phyloP scores from a whole-genome alignment of 176 grass and related monocot species.

The Aegilops speltoides region DNA sequence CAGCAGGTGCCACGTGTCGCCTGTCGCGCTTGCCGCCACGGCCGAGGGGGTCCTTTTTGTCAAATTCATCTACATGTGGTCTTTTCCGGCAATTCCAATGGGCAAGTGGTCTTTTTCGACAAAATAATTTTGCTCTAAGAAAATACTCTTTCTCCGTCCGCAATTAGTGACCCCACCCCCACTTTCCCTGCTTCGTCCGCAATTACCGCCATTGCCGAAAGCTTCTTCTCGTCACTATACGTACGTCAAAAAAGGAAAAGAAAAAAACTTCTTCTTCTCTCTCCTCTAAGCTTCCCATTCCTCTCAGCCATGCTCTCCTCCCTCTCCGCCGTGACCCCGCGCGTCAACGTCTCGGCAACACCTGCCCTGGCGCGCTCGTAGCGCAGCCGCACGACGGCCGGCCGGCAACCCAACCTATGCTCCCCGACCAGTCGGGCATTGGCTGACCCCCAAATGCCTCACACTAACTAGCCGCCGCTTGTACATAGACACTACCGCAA shows the following conservation, averaged over 20 bases:
- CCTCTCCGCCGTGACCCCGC: background rate
- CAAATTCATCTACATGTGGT: no score
- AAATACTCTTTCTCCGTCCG: background rate
- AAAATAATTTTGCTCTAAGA: background rate
- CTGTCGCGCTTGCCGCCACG: no score
- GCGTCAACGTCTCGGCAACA: background rate
- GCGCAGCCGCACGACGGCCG: constrained; percentile 39
- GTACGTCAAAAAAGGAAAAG: background rate
- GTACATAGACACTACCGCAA: constrained; percentile 21
- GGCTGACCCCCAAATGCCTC: constrained; percentile 49
- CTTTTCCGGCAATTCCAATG: no score
- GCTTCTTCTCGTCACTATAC: background rate
- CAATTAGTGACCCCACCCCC: constrained; percentile 30
- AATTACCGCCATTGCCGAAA: constrained; percentile 32
- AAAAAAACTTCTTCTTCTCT: background rate
- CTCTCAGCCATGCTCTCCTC: constrained; percentile 18
- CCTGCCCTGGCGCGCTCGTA: background rate
- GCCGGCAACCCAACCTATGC: constrained; percentile 42
- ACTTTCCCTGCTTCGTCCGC: background rate
- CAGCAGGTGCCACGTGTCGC: no score
- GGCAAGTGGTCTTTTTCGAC: no score
- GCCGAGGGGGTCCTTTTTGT: no score
- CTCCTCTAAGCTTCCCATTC: background rate
- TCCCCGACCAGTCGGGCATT: constrained; percentile 54
- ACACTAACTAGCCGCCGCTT: constrained; percentile 25